Percentiles rank a stretch among this genome's conserved stretches.
These are phyloP conservation scores for Verticillium dahliae DNA, from an alignment of 2,329 filamentous ascomycete genomes.

Conservation along the genomic window DNA sequence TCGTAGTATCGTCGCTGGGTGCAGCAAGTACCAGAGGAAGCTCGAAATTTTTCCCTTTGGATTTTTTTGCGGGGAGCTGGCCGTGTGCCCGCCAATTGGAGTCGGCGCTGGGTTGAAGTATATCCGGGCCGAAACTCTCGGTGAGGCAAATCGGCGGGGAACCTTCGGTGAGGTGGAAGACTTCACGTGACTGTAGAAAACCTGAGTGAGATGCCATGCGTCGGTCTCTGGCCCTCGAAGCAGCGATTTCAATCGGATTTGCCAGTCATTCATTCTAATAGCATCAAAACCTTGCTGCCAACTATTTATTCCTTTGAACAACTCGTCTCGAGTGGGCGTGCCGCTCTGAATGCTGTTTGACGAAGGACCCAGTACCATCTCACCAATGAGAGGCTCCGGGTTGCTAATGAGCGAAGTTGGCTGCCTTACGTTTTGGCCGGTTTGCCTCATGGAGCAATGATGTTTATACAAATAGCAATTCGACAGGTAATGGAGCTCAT, in stretches of 20 bases:
- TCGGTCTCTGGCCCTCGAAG: background rate
- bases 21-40: background rate
- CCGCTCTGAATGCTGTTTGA: background rate
- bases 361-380: background rate
- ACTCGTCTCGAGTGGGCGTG: background rate
- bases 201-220: background rate
- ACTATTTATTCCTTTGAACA: too few relatives aligned
- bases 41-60: constrained; percentile 3
- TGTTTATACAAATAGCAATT: too few relatives aligned
- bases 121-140: constrained; percentile 5
- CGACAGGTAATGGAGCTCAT: too few relatives aligned
- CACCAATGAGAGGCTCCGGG: background rate
- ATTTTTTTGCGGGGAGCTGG: constrained; percentile 4
- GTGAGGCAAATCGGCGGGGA: background rate
- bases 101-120: background rate
- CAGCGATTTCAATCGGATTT: too few relatives aligned
- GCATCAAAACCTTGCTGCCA: too few relatives aligned
- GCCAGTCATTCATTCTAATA: too few relatives aligned
- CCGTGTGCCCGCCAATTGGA: background rate
- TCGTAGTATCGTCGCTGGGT: background rate
- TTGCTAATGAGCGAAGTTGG: background rate
- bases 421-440: background rate
- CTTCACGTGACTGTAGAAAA: background rate
- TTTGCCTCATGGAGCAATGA: too few relatives aligned
- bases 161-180: background rate